Evolutionary conservation across 306 rosid species (phyloP).

Genomic region (Vachellia collinsii): DNA sequence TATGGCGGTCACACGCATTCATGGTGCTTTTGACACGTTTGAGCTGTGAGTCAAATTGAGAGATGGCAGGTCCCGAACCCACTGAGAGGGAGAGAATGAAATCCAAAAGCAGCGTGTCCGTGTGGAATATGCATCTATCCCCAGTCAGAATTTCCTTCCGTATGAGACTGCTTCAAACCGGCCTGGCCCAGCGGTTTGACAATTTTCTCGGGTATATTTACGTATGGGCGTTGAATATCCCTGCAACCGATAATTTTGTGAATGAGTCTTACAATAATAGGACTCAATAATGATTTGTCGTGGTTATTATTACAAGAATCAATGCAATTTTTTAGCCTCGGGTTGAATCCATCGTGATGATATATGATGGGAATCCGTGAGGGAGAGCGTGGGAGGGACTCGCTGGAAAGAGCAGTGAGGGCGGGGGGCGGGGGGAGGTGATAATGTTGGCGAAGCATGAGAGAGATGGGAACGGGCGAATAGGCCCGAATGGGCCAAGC

Average conservation of each 20-base stretch:
- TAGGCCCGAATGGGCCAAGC: neutral
- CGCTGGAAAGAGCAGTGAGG: neutral
- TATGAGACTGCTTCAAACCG: too few relatives aligned
- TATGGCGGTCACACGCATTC: neutral
- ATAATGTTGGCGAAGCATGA: neutral
- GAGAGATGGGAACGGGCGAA: neutral
- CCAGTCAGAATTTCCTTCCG: neutral
- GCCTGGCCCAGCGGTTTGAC: too few relatives aligned
- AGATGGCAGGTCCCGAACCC: conserved; percentile 2
- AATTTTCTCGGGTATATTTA: too few relatives aligned
- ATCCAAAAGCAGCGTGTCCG: conserved; percentile 35
- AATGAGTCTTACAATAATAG: neutral
- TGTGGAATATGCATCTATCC: conserved; percentile 6
- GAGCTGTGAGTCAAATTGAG: conserved; percentile 30
- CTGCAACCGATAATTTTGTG: too few relatives aligned
- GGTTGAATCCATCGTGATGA: neutral
- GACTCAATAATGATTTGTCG: too few relatives aligned
- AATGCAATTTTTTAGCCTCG: too few relatives aligned
- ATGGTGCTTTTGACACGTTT: conserved; percentile 28
- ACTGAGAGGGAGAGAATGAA: conserved; percentile 29
- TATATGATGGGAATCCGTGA: too few relatives aligned
- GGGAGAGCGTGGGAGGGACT: neutral
- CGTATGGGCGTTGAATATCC: neutral
- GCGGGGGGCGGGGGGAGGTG: neutral
- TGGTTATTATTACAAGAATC: too few relatives aligned